phyloP scores from a whole-genome alignment of 192 early-diverging fungal species.

The Rhizophagus clarus region DNA sequence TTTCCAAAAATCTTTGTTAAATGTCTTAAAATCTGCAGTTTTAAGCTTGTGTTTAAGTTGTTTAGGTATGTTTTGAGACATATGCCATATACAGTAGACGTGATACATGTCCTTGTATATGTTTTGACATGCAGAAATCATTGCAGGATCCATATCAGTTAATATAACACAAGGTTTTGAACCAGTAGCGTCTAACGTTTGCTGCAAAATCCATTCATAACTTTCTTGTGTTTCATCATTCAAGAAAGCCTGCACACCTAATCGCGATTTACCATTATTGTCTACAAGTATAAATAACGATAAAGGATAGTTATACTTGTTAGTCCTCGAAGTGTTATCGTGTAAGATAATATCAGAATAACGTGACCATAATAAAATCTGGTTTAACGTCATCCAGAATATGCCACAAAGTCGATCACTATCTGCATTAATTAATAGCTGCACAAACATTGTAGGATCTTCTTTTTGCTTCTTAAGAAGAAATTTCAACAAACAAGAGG shows the following conservation, averaged over 20 bases:
- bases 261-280: neutral
- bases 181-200: neutral
- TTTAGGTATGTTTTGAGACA: neutral
- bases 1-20: neutral
- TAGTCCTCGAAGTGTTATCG: neutral
- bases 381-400: neutral
- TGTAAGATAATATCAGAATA: neutral
- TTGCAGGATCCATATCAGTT: constrained; percentile 5
- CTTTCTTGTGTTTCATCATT: constrained; percentile 6
- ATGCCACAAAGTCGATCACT: neutral
- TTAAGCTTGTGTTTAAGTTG: neutral
- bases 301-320: neutral
- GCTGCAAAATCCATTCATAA: neutral
- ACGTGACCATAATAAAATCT: neutral
- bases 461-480: neutral
- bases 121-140: neutral
- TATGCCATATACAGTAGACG: neutral
- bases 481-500: neutral
- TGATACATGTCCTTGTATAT: neutral
- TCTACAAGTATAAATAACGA: neutral
- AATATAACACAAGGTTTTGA: neutral
- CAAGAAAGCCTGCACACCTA: neutral
- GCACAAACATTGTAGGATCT: neutral
- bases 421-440: neutral
- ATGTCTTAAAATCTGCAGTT: neutral